phyloP scores from a whole-genome alignment of 345 rosid genomes.

The Lepidium didymum region DNA sequence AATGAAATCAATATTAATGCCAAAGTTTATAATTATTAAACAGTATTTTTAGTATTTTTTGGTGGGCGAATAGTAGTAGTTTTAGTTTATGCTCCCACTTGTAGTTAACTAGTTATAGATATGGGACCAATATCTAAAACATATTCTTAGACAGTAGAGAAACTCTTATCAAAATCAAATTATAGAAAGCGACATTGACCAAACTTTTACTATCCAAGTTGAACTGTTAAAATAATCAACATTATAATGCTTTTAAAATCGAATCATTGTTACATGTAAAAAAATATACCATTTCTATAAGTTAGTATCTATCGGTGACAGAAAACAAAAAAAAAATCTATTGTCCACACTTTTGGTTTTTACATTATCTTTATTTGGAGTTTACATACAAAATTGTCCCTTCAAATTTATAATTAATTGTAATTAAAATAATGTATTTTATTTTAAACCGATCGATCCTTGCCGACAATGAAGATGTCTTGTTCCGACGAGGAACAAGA shows the following conservation, averaged over 20 bases:
- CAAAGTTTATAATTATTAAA: background rate
- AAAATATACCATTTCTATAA: too few relatives aligned
- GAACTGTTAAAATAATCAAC: background rate
- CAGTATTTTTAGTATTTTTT: too few relatives aligned
- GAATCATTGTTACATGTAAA: background rate
- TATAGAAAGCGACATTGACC: constrained; percentile 21
- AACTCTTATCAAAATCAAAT: constrained; percentile 10
- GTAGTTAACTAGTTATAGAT: background rate
- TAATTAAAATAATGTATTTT: background rate
- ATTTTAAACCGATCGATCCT: constrained; percentile 27
- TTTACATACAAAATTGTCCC: constrained; percentile 12
- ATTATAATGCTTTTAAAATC: background rate
- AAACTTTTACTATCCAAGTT: constrained; percentile 11
- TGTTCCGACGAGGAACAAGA: constrained; percentile 65
- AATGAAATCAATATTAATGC: background rate
- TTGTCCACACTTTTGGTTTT: background rate
- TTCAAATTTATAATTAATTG: background rate
- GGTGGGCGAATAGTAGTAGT: too few relatives aligned
- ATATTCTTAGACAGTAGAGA: background rate
- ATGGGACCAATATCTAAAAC: background rate
- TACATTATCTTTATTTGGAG: background rate
- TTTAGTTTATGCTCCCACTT: background rate
- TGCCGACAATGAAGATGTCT: constrained; percentile 33
- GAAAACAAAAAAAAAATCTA: too few relatives aligned
- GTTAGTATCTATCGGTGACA: too few relatives aligned